Evolutionary conservation across 1,284 basidiomycete species (phyloP).

Genomic region (Anthracocystis setariae): DNA sequence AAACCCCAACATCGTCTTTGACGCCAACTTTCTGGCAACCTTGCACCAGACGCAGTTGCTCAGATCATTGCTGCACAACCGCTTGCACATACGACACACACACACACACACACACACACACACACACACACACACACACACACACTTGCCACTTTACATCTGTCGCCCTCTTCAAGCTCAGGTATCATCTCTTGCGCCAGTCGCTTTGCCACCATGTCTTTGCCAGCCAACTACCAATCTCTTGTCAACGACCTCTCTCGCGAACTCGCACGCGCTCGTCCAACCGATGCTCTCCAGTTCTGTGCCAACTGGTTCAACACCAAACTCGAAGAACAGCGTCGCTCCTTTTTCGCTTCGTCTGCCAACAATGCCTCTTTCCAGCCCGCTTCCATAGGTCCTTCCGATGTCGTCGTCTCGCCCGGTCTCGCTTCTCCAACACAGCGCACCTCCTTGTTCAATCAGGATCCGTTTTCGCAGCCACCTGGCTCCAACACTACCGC

Average conservation of each 20-base stretch:
- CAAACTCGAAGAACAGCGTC: constrained; percentile 83
- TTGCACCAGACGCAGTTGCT: no score
- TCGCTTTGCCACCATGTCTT: constrained; percentile 30
- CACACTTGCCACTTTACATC: not conserved
- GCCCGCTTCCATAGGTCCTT: constrained; percentile 37
- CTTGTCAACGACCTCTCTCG: constrained; percentile 85
- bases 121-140: no score
- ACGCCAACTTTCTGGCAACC: no score
- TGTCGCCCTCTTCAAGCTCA: not conserved
- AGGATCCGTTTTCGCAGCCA: constrained; percentile 31
- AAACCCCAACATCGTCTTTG: no score
- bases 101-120: no score
- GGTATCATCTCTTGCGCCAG: no score
- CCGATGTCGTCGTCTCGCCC: constrained; percentile 24
- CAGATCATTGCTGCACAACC: no score
- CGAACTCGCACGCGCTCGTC: constrained; percentile 84
- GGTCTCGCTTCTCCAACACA: constrained; percentile 44
- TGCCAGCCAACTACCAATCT: constrained; percentile 59
- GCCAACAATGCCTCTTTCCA: constrained; percentile 42
- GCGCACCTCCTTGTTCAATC: constrained; percentile 34
- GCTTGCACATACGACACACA: no score
- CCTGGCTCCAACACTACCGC: constrained; percentile 8
- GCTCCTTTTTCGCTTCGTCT: constrained; percentile 71
- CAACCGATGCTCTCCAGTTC: constrained; percentile 89
- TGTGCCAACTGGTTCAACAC: constrained; percentile 95